Conservation (phyloP, 2,329 filamentous ascomycete species). For the Fusarium circinatum region DNA sequence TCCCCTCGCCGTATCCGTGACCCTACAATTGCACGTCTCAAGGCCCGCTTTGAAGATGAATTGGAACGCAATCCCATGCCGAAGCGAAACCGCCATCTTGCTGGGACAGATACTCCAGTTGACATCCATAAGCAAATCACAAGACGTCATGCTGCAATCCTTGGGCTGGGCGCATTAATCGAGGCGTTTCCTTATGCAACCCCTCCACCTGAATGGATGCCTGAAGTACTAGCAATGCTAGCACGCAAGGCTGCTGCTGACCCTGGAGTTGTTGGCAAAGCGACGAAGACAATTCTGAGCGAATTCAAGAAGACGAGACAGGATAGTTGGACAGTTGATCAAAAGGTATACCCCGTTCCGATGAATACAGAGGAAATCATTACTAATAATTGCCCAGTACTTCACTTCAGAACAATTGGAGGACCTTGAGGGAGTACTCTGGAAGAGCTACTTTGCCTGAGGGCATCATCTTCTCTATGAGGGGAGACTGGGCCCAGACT, state of each 20-base stretch:
- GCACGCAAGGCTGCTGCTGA: constrained; percentile 88
- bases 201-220: constrained; percentile 93
- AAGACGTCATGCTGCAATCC: constrained; percentile 86
- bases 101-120: constrained; percentile 75
- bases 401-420: constrained; percentile 94
- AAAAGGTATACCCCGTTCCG: constrained; percentile 75
- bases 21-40: constrained; percentile 79
- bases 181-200: constrained; percentile 97
- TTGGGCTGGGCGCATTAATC: constrained; percentile 89
- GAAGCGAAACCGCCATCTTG: constrained; percentile 69
- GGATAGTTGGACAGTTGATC: constrained; percentile 97
- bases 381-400: constrained; percentile 61
- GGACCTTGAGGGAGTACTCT: constrained; percentile 93
- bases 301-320: constrained; percentile 99
- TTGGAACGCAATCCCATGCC: constrained; percentile 89
- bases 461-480: constrained; percentile 6
- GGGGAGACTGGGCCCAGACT: constrained; percentile 10
- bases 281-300: constrained; percentile 90
- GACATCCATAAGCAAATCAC: constrained; percentile 82
- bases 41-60: constrained; percentile 80
- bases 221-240: constrained; percentile 86
- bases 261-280: constrained; percentile 91
- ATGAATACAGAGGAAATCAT: background rate
- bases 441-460: constrained; percentile 99
- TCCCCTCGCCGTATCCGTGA: constrained; percentile 84